Percentiles rank a stretch among this genome's conserved stretches.
Evolutionary conservation across 176 grass and related monocot genomes (phyloP).

Genomic region (Cymbopogon citratus): DNA sequence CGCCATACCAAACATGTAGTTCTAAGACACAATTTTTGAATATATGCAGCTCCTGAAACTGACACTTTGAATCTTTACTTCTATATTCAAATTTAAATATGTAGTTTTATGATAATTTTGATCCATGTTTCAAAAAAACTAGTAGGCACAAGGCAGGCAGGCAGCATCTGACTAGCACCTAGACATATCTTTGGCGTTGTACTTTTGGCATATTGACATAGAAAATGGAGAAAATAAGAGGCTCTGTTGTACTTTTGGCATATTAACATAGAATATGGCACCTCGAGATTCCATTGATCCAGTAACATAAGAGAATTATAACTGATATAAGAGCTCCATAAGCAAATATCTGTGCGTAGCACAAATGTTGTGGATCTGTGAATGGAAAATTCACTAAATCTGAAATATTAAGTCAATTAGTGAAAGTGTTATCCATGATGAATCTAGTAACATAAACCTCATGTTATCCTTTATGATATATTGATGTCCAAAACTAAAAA

Average conservation of each 20-base stretch:
- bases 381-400: constrained; percentile 60
- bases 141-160: neutral
- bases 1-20: neutral
- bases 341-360: constrained; percentile 82
- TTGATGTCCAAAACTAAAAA: neutral
- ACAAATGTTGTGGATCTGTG: constrained; percentile 84
- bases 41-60: neutral
- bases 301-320: constrained; percentile 17
- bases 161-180: neutral
- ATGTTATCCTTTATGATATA: neutral
- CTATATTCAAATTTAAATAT: neutral
- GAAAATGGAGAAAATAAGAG: neutral
- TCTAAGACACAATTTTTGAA: neutral
- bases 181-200: neutral
- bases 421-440: neutral
- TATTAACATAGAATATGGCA: constrained; percentile 39
- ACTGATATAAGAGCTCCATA: constrained; percentile 96
- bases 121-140: neutral
- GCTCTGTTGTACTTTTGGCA: no score
- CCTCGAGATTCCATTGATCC: constrained; percentile 43
- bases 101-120: neutral
- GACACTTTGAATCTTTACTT: neutral
- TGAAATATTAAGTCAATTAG: constrained; percentile 56
- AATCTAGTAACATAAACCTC: neutral
- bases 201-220: neutral